Base-by-base conservation (phyloP, 2,329 filamentous ascomycete genomes). In the Alternaria ethzedia region DNA sequence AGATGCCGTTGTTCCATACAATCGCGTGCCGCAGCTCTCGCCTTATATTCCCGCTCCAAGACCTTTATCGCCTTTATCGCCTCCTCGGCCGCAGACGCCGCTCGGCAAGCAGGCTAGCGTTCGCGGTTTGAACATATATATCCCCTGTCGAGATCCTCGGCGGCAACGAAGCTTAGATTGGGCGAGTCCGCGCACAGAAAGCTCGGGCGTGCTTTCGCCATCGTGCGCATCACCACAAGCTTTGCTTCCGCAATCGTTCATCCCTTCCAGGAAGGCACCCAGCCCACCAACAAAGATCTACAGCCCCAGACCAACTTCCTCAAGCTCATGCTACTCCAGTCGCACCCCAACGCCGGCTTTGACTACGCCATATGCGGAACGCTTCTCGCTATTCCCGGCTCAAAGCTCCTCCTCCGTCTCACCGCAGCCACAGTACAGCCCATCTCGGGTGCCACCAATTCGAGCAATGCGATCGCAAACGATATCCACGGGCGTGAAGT, bases 181-280 rank as follows among this genome's bases (percentile, higher is more conserved):
- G 10, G 52, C 41, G 13, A 73, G 67, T n/a, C 69, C 75, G n/a
- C 70, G 72, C 20, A 77, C 75, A 5, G 73, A 72, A 30, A 75
- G 71, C 50, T 76, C 73, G 6, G 54, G 66, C 36, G 69, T 70
- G 4, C 50, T 77, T n/a, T 75, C 74, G 1, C 73, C 75, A 13
- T 61, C 67, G 11, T 72, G 67, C 51, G 45, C 70, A 21, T 73
- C 72, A 20, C 70, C 74, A 50, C 65, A 68, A 28, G 65, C 69
- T 3, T 52, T 76, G n/a, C 71, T 76, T 15, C 54, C 67, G 8
- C 63, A 64, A 8, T 62, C 69, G 1, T 59, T 64, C 10, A 25
- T 68, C 11, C 56, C 66, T 20, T 59, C 61, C 9, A 57, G 59
- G 13, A 62, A 65, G 26, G 63, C 58, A 28, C 71, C 70, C 15